These are phyloP conservation scores for Anthracocystis panici-leucophaei DNA, from an alignment of 1,284 basidiomycete genomes.

Conservation along the genomic window DNA sequence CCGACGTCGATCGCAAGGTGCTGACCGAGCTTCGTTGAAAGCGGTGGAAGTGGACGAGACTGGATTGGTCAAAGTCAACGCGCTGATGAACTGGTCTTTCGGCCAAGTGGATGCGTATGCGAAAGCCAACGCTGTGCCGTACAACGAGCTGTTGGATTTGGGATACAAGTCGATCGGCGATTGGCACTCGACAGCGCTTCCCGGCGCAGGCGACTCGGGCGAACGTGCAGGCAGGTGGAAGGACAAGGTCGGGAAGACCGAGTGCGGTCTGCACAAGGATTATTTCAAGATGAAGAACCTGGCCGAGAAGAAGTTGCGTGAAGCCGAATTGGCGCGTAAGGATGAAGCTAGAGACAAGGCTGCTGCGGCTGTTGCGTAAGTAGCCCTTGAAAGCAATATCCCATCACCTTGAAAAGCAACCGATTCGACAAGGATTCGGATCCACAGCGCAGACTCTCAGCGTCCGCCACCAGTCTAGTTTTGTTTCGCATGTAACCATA, in stretches of 20 bases:
- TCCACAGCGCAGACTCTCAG: not conserved
- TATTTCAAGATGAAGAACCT: slow-evolving; percentile 67
- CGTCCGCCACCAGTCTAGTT: not conserved
- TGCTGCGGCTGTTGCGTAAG: slow-evolving; percentile 10
- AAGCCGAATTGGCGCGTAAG: slow-evolving; percentile 61
- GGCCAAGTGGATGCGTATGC: slow-evolving; percentile 87
- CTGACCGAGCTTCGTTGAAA: slow-evolving; percentile 82
- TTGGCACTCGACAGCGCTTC: slow-evolving; percentile 88
- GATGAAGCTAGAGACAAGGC: slow-evolving; percentile 53
- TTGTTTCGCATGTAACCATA: slow-evolving; percentile 37
- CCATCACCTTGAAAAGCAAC: slow-evolving; percentile 12
- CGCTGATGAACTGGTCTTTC: slow-evolving; percentile 91
- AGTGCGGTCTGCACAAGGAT: slow-evolving; percentile 86
- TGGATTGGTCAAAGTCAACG: slow-evolving; percentile 94
- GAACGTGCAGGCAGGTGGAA: slow-evolving; percentile 94
- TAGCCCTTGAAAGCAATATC: too few relatives aligned
- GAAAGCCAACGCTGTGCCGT: slow-evolving; percentile 84
- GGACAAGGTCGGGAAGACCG: slow-evolving; percentile 85
- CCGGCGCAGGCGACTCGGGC: slow-evolving; percentile 73
- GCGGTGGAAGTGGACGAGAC: slow-evolving; percentile 92
- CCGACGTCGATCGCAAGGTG: slow-evolving; percentile 90
- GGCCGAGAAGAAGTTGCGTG: slow-evolving; percentile 63
- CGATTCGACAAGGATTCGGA: not conserved
- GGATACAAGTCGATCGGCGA: slow-evolving; percentile 96
- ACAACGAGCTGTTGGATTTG: slow-evolving; percentile 86